These are phyloP conservation scores for Penicillium sp. DNA, from an alignment of 2,329 filamentous ascomycete genomes.

Conservation along the genomic window DNA sequence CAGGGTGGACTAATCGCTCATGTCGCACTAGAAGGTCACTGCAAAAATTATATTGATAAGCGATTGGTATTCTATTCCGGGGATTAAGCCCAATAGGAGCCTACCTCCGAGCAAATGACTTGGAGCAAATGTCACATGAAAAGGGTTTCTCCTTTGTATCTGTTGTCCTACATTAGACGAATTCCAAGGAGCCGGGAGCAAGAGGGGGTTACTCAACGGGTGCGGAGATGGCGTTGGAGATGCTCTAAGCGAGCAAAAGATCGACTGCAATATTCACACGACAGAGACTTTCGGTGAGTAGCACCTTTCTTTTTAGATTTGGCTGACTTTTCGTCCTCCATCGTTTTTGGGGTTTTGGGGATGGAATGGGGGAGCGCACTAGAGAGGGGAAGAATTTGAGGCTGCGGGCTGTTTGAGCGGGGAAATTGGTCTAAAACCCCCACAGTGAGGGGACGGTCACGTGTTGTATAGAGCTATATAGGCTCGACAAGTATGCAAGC, in stretches of 20 bases:
- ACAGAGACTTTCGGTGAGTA: constrained; percentile 46
- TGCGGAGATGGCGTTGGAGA: constrained; percentile 52
- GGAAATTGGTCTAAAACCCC: constrained; percentile 32
- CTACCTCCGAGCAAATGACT: constrained; percentile 50
- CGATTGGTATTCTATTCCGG: constrained; percentile 11
- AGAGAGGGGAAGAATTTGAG: constrained; percentile 29
- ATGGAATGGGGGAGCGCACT: constrained; percentile 19
- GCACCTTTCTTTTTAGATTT: constrained; percentile 44
- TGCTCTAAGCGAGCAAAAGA: constrained; percentile 50
- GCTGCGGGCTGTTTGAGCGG: constrained; percentile 28
- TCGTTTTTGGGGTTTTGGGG: constrained; percentile 23
- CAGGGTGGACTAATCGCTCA: constrained; percentile 49
- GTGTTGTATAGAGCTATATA: constrained; percentile 6
- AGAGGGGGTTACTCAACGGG: constrained; percentile 45
- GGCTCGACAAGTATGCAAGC: not conserved
- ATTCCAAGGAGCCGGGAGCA: constrained; percentile 1
- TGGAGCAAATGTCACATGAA: constrained; percentile 50
- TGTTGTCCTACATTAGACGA: constrained; percentile 30
- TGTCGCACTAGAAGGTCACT: constrained; percentile 51
- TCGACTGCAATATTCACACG: constrained; percentile 49
- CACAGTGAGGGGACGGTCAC: constrained; percentile 25
- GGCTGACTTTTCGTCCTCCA: constrained; percentile 40
- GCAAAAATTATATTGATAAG: constrained; percentile 25
- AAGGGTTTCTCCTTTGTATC: constrained; percentile 53
- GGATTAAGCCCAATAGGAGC: constrained; percentile 1